A percentile compares a stretch with the other conserved stretches of the same genome.
Evolutionary conservation across 352 stramenopile genomes (phyloP).

Genomic region (Phytopythium helicoides): DNA sequence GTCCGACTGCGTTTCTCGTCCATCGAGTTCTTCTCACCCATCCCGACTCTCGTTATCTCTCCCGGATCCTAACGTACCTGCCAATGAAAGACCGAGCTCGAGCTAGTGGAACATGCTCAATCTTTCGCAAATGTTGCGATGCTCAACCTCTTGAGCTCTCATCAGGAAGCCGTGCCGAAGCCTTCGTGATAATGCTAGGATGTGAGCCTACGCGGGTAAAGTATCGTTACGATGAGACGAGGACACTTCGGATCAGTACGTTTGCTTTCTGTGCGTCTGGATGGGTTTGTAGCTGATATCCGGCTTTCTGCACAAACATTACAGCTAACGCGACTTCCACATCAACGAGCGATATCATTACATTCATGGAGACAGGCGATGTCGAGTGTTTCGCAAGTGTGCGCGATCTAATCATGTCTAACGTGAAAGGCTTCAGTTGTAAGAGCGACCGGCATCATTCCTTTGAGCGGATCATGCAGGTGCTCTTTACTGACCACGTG

Average conservation of each 20-base stretch:
- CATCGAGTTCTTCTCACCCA: conserved; percentile 21
- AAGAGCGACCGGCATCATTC: conserved; percentile 9
- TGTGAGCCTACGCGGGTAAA: neutral
- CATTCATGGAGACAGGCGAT: conserved; percentile 29
- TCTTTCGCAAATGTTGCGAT: conserved; percentile 27
- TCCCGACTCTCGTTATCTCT: conserved; percentile 8
- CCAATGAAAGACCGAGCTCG: conserved; percentile 23
- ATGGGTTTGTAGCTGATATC: too few species aligned
- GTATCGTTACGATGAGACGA: neutral
- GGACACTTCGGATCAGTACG: neutral
- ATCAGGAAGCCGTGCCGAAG: neutral
- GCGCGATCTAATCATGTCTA: conserved; percentile 21
- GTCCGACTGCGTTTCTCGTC: conserved; percentile 32
- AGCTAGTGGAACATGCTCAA: conserved; percentile 21
- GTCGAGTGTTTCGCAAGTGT: conserved; percentile 41
- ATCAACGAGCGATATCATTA: conserved; percentile 19
- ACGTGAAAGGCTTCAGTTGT: conserved; percentile 20
- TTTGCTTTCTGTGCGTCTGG: neutral
- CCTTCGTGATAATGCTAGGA: conserved; percentile 16
- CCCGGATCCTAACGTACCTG: conserved; percentile 25
- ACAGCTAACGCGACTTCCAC: too few species aligned
- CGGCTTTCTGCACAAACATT: too few species aligned
- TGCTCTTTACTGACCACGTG: conserved; percentile 49
- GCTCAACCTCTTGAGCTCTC: conserved; percentile 24
- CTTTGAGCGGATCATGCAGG: conserved; percentile 53